Evolutionary conservation across 495 filamentous ascomycete genomes (phyloP).

Genomic region (Annulohypoxylon stygium): DNA sequence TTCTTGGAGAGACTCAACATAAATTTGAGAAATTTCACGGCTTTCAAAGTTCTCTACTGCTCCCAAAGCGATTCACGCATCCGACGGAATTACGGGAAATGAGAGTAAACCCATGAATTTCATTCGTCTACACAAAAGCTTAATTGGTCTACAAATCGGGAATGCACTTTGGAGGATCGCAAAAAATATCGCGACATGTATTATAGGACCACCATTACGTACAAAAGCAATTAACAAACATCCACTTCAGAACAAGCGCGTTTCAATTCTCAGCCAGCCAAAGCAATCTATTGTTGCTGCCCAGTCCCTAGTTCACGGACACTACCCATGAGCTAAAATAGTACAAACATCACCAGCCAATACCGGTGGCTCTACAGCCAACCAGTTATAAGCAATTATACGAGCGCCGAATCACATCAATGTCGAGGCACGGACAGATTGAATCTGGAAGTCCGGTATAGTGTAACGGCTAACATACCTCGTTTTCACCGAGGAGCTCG

Average conservation of each 20-base stretch:
- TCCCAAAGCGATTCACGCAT: not conserved
- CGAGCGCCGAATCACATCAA: slow-evolving; percentile 1
- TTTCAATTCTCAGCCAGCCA: not conserved
- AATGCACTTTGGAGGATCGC: not conserved
- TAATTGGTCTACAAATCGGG: not conserved
- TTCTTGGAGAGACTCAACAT: not conserved
- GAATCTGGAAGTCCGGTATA: slow-evolving; percentile 53
- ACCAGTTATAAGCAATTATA: slow-evolving; percentile 13
- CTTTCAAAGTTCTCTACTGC: not conserved
- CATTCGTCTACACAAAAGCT: not conserved
- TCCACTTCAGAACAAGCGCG: slow-evolving; percentile 5
- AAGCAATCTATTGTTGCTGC: not conserved
- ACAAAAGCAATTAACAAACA: slow-evolving; percentile 1
- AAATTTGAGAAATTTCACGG: not conserved
- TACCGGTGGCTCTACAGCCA: not conserved
- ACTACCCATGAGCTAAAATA: slow-evolving; percentile 21
- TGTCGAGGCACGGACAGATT: not conserved
- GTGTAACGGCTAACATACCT: slow-evolving; percentile 65
- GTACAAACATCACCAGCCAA: slow-evolving; percentile 5
- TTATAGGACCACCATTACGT: slow-evolving; percentile 5
- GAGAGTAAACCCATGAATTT: not conserved
- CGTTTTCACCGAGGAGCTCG: slow-evolving; percentile 66
- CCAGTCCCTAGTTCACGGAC: not conserved
- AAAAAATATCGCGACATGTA: not conserved
- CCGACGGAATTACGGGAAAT: no score